Evolutionary conservation across 2,329 filamentous ascomycete species (phyloP).

Genomic region (Xylariaceae sp.): DNA sequence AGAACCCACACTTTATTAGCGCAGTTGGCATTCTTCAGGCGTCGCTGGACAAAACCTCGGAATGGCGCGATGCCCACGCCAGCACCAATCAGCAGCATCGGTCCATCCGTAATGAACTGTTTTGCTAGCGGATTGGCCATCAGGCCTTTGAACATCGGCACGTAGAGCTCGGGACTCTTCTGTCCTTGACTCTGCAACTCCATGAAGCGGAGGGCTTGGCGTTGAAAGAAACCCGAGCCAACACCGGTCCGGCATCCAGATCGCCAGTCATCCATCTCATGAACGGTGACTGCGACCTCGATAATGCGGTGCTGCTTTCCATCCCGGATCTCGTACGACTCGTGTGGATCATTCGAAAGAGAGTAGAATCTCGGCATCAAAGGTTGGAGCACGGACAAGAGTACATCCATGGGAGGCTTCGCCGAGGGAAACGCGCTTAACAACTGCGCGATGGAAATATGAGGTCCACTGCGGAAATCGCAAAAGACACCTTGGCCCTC

Average conservation of each 20-base stretch:
- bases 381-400: slow-evolving; percentile 75
- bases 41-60: slow-evolving; percentile 90
- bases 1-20: slow-evolving; percentile 38
- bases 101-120: slow-evolving; percentile 87
- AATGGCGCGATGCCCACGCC: slow-evolving; percentile 97
- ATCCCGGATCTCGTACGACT: slow-evolving; percentile 63
- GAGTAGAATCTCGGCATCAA: slow-evolving; percentile 99
- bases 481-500: slow-evolving; percentile 92
- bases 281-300: slow-evolving; percentile 94
- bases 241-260: slow-evolving; percentile 71
- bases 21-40: slow-evolving; percentile 35
- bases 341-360: slow-evolving; percentile 89
- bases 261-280: slow-evolving; percentile 78
- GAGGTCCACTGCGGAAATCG: slow-evolving; percentile 83
- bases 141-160: slow-evolving; percentile 97
- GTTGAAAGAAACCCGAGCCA: slow-evolving; percentile 89
- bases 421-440: slow-evolving; percentile 88
- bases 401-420: slow-evolving; percentile 75
- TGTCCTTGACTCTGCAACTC: slow-evolving; percentile 59
- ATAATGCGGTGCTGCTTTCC: slow-evolving; percentile 72
- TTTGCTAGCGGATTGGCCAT: slow-evolving; percentile 95
- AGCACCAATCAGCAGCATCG: slow-evolving; percentile 95
- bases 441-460: slow-evolving; percentile 79
- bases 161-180: slow-evolving; percentile 56
- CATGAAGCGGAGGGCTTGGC: slow-evolving; percentile 69